Evolutionary conservation across 106 monocot genomes (phyloP).

Genomic region (Dendrobium officinale): DNA sequence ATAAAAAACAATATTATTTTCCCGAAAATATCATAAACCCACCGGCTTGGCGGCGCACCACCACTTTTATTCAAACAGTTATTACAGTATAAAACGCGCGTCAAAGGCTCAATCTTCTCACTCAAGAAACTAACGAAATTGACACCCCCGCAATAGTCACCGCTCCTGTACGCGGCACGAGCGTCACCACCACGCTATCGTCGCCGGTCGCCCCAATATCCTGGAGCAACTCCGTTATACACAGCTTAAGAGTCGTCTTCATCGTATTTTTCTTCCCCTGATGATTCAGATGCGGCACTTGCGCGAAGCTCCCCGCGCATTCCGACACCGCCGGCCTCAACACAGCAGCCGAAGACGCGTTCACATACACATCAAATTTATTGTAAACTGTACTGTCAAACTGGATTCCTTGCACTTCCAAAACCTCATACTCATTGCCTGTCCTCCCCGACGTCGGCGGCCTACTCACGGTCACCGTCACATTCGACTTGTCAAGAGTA

Average conservation of each 20-base stretch:
- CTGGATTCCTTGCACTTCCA: constrained; percentile 23
- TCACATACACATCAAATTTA: constrained; percentile 54
- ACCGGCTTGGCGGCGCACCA: no score
- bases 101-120: not conserved
- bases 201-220: constrained; percentile 36
- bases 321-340: constrained; percentile 23
- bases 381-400: constrained; percentile 1
- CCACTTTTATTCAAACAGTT: not conserved
- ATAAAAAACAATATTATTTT: no score
- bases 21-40: no score
- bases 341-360: constrained; percentile 13
- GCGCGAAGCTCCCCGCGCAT: constrained; percentile 56
- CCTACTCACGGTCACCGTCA: not conserved
- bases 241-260: constrained; percentile 20
- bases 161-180: constrained; percentile 28
- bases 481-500: not conserved
- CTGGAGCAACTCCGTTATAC: constrained; percentile 36
- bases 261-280: not conserved
- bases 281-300: constrained; percentile 29
- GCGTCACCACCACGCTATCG: constrained; percentile 27
- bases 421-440: constrained; percentile 17
- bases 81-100: not conserved
- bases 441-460: constrained; percentile 1
- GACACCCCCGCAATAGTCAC: not conserved
- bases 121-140: not conserved